Evolutionary conservation across 2,329 filamentous ascomycete species (phyloP).

Genomic region (Beauveria varroae): DNA sequence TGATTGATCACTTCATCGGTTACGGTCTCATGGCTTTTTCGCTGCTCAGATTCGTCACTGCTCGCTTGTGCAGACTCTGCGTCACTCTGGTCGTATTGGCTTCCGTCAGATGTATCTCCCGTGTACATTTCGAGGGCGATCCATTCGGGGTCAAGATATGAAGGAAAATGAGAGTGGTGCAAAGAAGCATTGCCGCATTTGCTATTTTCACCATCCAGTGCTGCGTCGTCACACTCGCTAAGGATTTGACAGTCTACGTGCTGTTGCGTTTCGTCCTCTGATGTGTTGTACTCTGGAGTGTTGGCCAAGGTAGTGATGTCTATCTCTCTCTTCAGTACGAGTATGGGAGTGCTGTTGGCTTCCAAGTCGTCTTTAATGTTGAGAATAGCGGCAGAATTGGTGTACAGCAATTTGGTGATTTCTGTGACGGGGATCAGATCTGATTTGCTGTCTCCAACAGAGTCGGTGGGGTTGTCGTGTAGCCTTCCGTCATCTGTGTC

Average conservation of each 20-base stretch:
- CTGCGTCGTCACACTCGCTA: not conserved
- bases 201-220: too few species aligned
- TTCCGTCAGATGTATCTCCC: not conserved
- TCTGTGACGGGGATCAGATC: constrained; percentile 48
- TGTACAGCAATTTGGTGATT: constrained; percentile 88
- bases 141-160: constrained; percentile 72
- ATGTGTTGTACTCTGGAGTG: not conserved
- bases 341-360: constrained; percentile 40
- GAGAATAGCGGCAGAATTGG: constrained; percentile 80
- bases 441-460: constrained; percentile 36
- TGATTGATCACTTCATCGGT: not conserved
- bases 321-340: constrained; percentile 66
- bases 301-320: constrained; percentile 45
- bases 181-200: too few species aligned
- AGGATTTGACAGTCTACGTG: not conserved
- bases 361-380: constrained; percentile 59
- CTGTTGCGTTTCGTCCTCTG: not conserved
- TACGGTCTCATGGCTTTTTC: constrained; percentile 12
- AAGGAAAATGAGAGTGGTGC: constrained; percentile 22
- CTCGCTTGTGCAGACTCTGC: constrained; percentile 21
- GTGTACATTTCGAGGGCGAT: constrained; percentile 77
- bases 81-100: constrained; percentile 41
- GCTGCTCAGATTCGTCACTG: constrained; percentile 41
- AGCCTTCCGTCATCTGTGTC: constrained; percentile 58
- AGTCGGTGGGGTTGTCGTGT: constrained; percentile 34